Evolutionary conservation across 768 basidiomycete species (phyloP).

Genomic region (Cyclocybe aegerita): DNA sequence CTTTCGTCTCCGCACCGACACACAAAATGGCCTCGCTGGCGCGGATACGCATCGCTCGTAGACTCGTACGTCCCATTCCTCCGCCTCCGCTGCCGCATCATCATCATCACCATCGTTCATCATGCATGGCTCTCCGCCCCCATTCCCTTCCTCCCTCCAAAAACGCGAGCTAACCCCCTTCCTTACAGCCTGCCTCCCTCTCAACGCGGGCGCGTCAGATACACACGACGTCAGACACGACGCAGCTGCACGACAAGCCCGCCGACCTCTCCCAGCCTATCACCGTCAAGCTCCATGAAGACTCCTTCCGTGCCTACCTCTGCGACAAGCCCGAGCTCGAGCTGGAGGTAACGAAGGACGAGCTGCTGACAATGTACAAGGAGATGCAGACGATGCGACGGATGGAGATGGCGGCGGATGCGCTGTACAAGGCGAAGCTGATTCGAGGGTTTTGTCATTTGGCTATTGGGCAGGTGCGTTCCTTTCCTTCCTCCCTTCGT

Average conservation of each 20-base stretch:
- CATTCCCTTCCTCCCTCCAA: not conserved
- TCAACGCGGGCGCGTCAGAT: constrained; percentile 48
- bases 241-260: constrained; percentile 51
- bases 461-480: constrained; percentile 87
- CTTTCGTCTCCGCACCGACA: too few relatives aligned
- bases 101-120: not conserved
- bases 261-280: constrained; percentile 67
- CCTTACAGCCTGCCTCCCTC: constrained; percentile 17
- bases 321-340: constrained; percentile 82
- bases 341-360: constrained; percentile 81
- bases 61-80: constrained; percentile 21
- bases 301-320: constrained; percentile 80
- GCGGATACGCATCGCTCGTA: constrained; percentile 26
- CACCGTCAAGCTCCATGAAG: constrained; percentile 85
- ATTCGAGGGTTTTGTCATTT: constrained; percentile 99
- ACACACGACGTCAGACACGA: constrained; percentile 83
- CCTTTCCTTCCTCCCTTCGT: too few relatives aligned
- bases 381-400: constrained; percentile 91
- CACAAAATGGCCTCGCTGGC: constrained; percentile 34
- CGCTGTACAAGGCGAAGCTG: constrained; percentile 94
- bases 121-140: not conserved
- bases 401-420: constrained; percentile 98
- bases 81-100: too few relatives aligned
- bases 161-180: constrained; percentile 6
- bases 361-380: constrained; percentile 86